A percentile compares a stretch with the other conserved stretches of the same genome.
phyloP scores from a whole-genome alignment of 176 grass and related monocot species.

The Bolboschoenus planiculmis region DNA sequence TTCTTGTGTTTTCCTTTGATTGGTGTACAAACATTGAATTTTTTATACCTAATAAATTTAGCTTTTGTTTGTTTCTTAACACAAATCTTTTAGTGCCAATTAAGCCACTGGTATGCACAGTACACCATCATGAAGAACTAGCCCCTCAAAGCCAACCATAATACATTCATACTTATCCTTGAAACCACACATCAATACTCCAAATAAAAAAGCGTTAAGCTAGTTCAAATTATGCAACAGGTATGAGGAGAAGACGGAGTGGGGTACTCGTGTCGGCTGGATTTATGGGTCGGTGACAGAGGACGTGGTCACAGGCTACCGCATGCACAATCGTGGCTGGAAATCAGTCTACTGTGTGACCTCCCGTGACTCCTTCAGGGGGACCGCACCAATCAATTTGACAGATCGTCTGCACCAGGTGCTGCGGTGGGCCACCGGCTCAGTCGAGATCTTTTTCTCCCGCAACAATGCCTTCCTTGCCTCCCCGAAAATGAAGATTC shows the following conservation, averaged over 20 bases:
- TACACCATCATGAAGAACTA: not conserved
- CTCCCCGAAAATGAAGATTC: slow-evolving; percentile 82
- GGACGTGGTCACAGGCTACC: slow-evolving; percentile 96
- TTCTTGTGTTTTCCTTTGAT: not conserved
- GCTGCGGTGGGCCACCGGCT: slow-evolving; percentile 89
- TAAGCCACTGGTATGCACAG: not conserved
- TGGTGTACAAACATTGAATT: not conserved
- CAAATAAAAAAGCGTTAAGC: not conserved
- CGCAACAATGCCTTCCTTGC: slow-evolving; percentile 85
- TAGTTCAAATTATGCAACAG: not conserved
- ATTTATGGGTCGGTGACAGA: slow-evolving; percentile 96
- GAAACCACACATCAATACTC: not conserved
- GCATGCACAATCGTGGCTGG: slow-evolving; percentile 97
- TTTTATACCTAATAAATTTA: not conserved
- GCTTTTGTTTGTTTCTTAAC: not conserved
- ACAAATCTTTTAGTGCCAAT: not conserved
- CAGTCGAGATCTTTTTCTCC: slow-evolving; percentile 98
- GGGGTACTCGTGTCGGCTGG: slow-evolving; percentile 85
- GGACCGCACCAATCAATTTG: slow-evolving; percentile 89
- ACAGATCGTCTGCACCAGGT: slow-evolving; percentile 97
- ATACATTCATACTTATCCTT: not conserved
- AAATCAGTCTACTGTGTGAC: slow-evolving; percentile 98
- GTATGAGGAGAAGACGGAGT: slow-evolving; percentile 99
- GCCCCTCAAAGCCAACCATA: not conserved
- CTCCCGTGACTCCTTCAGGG: slow-evolving; percentile 79